phyloP scores from a whole-genome alignment of 2,329 filamentous ascomycete species.

The Stagonosporopsis rhizophila region DNA sequence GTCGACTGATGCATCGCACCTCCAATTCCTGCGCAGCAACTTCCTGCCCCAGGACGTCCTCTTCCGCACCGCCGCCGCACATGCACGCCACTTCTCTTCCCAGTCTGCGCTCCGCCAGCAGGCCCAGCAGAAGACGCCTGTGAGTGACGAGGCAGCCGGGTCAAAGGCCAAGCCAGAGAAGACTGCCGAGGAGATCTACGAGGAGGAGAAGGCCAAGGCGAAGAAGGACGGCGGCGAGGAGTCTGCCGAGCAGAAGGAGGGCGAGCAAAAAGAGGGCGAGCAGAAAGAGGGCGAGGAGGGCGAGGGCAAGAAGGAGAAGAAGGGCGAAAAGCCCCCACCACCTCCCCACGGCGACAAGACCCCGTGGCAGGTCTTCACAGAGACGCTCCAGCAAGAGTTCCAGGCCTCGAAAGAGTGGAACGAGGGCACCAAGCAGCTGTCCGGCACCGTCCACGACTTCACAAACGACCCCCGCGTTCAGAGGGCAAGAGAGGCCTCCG shows the following conservation, averaged over 20 bases:
- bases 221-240: slow-evolving; percentile 53
- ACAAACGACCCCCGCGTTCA: slow-evolving; percentile 91
- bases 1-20: slow-evolving; percentile 33
- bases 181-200: slow-evolving; percentile 46
- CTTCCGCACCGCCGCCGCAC: slow-evolving; percentile 52
- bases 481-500: slow-evolving; percentile 81
- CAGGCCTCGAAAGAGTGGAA: slow-evolving; percentile 99
- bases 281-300: slow-evolving; percentile 53
- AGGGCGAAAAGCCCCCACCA: slow-evolving; percentile 74
- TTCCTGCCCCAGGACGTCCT: slow-evolving; percentile 51
- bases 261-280: slow-evolving; percentile 48
- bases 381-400: slow-evolving; percentile 93
- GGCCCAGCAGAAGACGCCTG: slow-evolving; percentile 46
- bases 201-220: slow-evolving; percentile 53
- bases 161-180: slow-evolving; percentile 48
- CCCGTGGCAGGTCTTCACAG: slow-evolving; percentile 97
- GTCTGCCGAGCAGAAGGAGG: slow-evolving; percentile 56
- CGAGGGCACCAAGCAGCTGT: slow-evolving; percentile 94
- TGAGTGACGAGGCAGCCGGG: slow-evolving; percentile 40
- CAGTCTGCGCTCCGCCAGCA: slow-evolving; percentile 44
- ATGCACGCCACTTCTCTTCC: slow-evolving; percentile 55
- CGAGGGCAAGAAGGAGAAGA: slow-evolving; percentile 66
- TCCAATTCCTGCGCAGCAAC: slow-evolving; percentile 52
- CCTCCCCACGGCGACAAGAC: slow-evolving; percentile 99
- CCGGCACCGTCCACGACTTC: slow-evolving; percentile 87